phyloP scores from a whole-genome alignment of 1,139 yeast genomes.

The Pichia sp. region DNA sequence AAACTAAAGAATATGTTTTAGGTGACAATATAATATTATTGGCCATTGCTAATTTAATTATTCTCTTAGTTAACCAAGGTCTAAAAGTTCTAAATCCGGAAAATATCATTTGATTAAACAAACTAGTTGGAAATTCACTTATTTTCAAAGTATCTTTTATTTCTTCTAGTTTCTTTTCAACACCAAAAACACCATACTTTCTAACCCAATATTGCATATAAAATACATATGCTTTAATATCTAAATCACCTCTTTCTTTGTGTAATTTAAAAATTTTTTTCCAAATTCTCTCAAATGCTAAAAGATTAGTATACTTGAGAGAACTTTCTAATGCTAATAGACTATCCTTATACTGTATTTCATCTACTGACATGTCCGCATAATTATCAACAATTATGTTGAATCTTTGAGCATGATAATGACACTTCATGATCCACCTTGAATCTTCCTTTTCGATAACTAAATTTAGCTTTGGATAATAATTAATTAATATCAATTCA shows the following conservation, averaged over 20 bases:
- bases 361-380: constrained; percentile 17
- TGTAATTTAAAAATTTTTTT: constrained; percentile 13
- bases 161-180: constrained; percentile 15
- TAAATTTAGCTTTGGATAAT: constrained; percentile 27
- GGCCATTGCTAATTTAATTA: constrained; percentile 34
- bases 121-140: constrained; percentile 26
- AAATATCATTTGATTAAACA: constrained; percentile 40
- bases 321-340: constrained; percentile 23
- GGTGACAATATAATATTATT: constrained; percentile 34
- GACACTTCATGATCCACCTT: constrained; percentile 24
- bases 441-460: constrained; percentile 26
- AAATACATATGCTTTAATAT: constrained; percentile 15
- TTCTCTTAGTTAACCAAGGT: constrained; percentile 37
- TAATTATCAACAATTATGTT: constrained; percentile 28
- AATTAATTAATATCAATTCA: constrained; percentile 17
- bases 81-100: constrained; percentile 34
- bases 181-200: constrained; percentile 14
- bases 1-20: constrained; percentile 33
- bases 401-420: constrained; percentile 19
- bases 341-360: constrained; percentile 19
- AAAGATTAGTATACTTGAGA: constrained; percentile 12
- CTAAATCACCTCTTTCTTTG: constrained; percentile 7
- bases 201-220: constrained; percentile 21
- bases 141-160: constrained; percentile 9
- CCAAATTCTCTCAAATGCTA: constrained; percentile 21